These are phyloP conservation scores for Trichocladium antarcticum DNA, from an alignment of 495 filamentous ascomycete species.

Conservation along the genomic window DNA sequence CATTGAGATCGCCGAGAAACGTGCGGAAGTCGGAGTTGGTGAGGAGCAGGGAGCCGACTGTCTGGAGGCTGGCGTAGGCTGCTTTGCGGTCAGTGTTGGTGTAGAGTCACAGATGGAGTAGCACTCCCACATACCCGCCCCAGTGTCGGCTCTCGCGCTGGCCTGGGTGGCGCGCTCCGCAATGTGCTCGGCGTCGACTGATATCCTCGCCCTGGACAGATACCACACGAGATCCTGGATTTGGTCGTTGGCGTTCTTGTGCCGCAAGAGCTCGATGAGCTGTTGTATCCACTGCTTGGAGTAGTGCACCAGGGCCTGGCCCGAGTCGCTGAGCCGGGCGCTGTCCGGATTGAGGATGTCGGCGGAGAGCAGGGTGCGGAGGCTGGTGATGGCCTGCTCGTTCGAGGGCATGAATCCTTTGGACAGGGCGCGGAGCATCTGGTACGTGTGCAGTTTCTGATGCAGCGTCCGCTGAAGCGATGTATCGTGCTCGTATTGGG, in stretches of 20 bases:
- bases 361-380: conserved; percentile 66
- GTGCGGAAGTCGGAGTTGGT: conserved; percentile 84
- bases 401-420: conserved; percentile 89
- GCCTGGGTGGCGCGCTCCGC: conserved; percentile 49
- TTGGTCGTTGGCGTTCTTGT: conserved; percentile 78
- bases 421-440: conserved; percentile 73
- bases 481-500: conserved; percentile 77
- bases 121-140: conserved; percentile 47
- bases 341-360: conserved; percentile 70
- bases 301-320: conserved; percentile 61
- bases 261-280: conserved; percentile 62
- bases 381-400: conserved; percentile 69
- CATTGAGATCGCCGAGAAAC: conserved; percentile 72
- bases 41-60: conserved; percentile 69
- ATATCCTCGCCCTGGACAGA: conserved; percentile 56
- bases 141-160: conserved; percentile 65
- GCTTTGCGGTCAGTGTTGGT: background rate
- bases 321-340: conserved; percentile 63
- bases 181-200: conserved; percentile 57
- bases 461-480: conserved; percentile 62
- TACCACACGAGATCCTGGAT: conserved; percentile 90
- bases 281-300: conserved; percentile 58
- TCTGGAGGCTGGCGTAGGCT: conserved; percentile 78
- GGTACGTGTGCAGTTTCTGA: conserved; percentile 82
- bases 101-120: background rate